A percentile compares a stretch with the other conserved stretches of the same genome.
phyloP scores from a whole-genome alignment of 345 rosid species.

The Turnera subulata region DNA sequence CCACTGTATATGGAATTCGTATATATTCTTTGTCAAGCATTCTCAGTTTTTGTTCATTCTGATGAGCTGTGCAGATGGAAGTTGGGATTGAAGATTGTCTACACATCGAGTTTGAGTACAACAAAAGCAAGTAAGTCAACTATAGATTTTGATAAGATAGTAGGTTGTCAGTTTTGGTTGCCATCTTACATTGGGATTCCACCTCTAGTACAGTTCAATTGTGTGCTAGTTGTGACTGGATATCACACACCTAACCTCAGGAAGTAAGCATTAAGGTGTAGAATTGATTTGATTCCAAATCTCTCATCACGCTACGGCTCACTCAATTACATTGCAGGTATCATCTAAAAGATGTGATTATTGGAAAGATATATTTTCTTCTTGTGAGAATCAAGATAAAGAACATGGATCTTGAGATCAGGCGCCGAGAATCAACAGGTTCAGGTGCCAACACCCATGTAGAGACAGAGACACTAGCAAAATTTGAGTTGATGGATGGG shows the following conservation, averaged over 20 bases:
- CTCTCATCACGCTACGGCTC: neutral
- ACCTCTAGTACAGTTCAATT: too few relatives aligned
- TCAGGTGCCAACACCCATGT: constrained; percentile 94
- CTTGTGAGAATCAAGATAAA: constrained; percentile 98
- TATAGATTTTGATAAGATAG: neutral
- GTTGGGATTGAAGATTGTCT: constrained; percentile 98
- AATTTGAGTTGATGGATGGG: constrained; percentile 98
- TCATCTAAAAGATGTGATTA: constrained; percentile 91
- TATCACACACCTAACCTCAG: too few relatives aligned
- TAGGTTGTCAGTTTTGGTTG: too few relatives aligned
- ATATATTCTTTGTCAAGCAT: too few relatives aligned
- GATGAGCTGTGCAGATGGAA: constrained; percentile 74
- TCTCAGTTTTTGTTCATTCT: neutral
- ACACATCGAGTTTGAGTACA: constrained; percentile 97
- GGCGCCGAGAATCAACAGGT: constrained; percentile 96
- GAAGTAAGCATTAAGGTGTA: too few relatives aligned
- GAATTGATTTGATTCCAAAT: too few relatives aligned
- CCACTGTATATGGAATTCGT: too few relatives aligned
- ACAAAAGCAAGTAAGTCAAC: constrained; percentile 89
- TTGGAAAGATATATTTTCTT: constrained; percentile 97
- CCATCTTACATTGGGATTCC: too few relatives aligned
- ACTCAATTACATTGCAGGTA: too few relatives aligned
- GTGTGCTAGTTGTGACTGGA: too few relatives aligned
- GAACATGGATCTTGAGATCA: constrained; percentile 98
- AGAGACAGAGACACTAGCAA: constrained; percentile 96